A percentile compares a stretch with the other conserved stretches of the same genome.
Conservation (phyloP, 2,329 filamentous ascomycete genomes). For the Nigrospora osmanthi region DNA sequence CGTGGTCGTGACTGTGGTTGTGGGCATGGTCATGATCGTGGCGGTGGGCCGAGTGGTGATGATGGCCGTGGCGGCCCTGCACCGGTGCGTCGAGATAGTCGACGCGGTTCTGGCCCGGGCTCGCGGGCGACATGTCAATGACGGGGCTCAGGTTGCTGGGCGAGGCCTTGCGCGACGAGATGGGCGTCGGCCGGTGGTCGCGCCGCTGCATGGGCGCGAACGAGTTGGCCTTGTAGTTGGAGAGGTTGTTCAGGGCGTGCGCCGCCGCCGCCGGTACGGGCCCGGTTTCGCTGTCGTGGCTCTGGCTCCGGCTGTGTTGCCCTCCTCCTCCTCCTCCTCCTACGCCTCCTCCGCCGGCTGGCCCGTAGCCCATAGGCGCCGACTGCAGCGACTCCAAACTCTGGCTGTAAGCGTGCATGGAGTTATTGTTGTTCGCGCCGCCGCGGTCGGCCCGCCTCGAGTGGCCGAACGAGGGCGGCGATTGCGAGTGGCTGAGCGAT, state of each 20-base stretch:
- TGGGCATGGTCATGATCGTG: conserved; percentile 5
- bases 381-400: conserved; percentile 15
- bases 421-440: conserved; percentile 3
- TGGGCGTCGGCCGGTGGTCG: conserved; percentile 23
- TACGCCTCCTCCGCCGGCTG: conserved; percentile 12
- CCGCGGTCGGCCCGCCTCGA: conserved; percentile 23
- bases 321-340: conserved; percentile 7
- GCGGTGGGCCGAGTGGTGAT: conserved; percentile 18
- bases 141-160: conserved; percentile 13
- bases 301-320: conserved; percentile 21
- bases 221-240: conserved; percentile 25
- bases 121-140: conserved; percentile 8
- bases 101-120: background rate
- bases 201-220: conserved; percentile 21
- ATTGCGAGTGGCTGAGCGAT: conserved; percentile 26
- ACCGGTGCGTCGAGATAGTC: conserved; percentile 11
- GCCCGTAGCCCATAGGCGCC: conserved; percentile 17
- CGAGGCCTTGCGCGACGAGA: conserved; percentile 15
- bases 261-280: conserved; percentile 5
- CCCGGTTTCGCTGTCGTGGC: conserved; percentile 22
- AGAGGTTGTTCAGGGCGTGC: conserved; percentile 14
- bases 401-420: conserved; percentile 20
- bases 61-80: conserved; percentile 13
- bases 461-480: conserved; percentile 30
- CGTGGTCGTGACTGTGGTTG: conserved; percentile 16